Conservation (phyloP, 805 yeast genomes). For the Teunomyces aglyptinius region DNA sequence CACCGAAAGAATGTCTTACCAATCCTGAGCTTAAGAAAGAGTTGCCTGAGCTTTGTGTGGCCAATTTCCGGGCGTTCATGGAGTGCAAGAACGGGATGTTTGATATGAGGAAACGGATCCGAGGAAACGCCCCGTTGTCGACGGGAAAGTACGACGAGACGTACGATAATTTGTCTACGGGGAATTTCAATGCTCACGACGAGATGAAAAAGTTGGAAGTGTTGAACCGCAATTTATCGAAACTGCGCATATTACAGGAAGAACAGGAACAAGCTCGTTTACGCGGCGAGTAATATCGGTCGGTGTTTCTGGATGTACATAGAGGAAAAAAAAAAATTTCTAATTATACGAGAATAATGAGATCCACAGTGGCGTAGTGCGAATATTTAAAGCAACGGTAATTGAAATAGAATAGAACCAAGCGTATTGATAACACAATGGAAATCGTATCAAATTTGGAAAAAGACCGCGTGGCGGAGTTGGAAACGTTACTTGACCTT, state of each 20-base stretch:
- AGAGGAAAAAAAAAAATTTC: not conserved
- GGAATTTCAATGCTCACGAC: slow-evolving; percentile 77
- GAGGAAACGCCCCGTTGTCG: slow-evolving; percentile 91
- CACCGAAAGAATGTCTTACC: slow-evolving; percentile 83
- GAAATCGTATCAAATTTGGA: slow-evolving; percentile 27
- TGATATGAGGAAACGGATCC: slow-evolving; percentile 86
- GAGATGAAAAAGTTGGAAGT: slow-evolving; percentile 72
- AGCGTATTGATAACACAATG: not conserved
- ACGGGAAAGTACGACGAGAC: slow-evolving; percentile 92
- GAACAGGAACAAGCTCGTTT: slow-evolving; percentile 17
- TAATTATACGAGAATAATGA: not conserved
- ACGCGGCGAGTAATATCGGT: not conserved
- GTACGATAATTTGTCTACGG: slow-evolving; percentile 71
- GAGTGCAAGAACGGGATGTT: slow-evolving; percentile 90
- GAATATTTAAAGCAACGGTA: too few relatives aligned
- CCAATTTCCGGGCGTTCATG: slow-evolving; percentile 79
- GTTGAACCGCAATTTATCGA: slow-evolving; percentile 51
- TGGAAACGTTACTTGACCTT: slow-evolving; percentile 52
- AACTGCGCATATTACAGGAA: slow-evolving; percentile 24
- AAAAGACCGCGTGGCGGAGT: slow-evolving; percentile 50
- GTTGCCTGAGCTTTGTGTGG: slow-evolving; percentile 83
- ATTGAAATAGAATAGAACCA: too few relatives aligned
- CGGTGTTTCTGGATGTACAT: not conserved
- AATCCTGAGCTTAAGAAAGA: slow-evolving; percentile 73
- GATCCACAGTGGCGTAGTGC: not conserved